Evolutionary conservation across 2,329 filamentous ascomycete species (phyloP), one percentile per base, ranked within the genome.

Genomic region (Pseudogymnoascus sp.): DNA sequence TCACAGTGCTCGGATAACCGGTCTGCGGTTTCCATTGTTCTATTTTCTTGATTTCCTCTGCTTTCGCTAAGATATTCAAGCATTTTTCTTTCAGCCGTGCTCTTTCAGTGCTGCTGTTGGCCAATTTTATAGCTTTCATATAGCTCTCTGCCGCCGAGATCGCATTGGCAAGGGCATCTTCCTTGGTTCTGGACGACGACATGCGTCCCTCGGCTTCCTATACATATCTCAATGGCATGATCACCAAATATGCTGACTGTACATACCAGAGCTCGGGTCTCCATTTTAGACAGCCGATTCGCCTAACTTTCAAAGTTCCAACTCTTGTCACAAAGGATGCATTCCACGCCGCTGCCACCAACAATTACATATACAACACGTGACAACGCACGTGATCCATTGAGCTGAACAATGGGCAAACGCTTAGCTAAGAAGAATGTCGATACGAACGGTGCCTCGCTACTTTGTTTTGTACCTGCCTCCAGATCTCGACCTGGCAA

Each of bases 81-180:
- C 87, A 90, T 76, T 88, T 89, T 58, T 79, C 75, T 66, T 86
- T 84, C 59, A 95, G 76, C n/a, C 83, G 81, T 42, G 78, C 76
- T 67, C 85, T 90, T 62, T 95, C 88, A 3, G 75, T 73, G n/a
- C 83, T 76, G 60, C 76, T 79, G n/a, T 78, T 74, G 5, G 87
- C 82, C 63, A 89, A 78, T 63, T 79, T 80, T 61, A 90, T 78
- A 2, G 90, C 90, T 70, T 84, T 84, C 85, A 97, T 90, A 68
- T 94, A 92, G 59, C 89, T 78, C 72, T 97, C 91, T 21, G 87
- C 89, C 4, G 89, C 90, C 66, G 81, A 79, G 70, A 96, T 91
- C 59, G 91, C 87, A 72, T 90, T 83, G 60, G 86, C 78, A 62
- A 97, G 80, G 44, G 91, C 91, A 68, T 86, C 85, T 67, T 82